Evolutionary conservation across 805 yeast genomes (phyloP).

Genomic region (Clavispora asparagi): DNA sequence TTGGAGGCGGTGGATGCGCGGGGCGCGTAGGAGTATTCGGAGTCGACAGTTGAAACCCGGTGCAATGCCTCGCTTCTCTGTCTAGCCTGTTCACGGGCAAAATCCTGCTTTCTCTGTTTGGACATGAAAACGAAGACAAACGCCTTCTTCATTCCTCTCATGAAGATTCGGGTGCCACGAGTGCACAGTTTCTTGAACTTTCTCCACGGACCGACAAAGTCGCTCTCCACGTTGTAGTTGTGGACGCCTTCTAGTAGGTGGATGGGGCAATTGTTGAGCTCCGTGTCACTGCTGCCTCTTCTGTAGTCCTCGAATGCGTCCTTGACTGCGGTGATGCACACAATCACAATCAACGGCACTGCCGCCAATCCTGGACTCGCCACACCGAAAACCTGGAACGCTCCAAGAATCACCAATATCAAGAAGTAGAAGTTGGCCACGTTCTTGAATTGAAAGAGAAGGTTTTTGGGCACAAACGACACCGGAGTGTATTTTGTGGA

Average conservation of each 20-base stretch:
- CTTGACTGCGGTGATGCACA: constrained; percentile 65
- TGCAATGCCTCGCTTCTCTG: constrained; percentile 26
- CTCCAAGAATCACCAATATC: constrained; percentile 73
- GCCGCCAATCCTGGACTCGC: constrained; percentile 70
- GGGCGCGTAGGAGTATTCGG: constrained; percentile 21
- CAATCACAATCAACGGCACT: constrained; percentile 77
- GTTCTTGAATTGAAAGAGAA: constrained; percentile 64
- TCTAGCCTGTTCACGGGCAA: constrained; percentile 19
- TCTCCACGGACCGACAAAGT: constrained; percentile 60
- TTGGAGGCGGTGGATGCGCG: constrained; percentile 6
- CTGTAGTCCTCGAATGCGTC: constrained; percentile 81
- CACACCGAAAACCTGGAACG: constrained; percentile 73
- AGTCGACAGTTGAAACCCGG: constrained; percentile 33
- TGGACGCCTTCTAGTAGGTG: constrained; percentile 49
- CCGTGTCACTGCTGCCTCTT: constrained; percentile 65
- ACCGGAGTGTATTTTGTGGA: constrained; percentile 94
- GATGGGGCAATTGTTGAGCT: constrained; percentile 63
- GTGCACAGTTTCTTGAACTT: constrained; percentile 57
- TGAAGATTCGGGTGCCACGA: constrained; percentile 16
- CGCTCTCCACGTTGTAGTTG: constrained; percentile 55
- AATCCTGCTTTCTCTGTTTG: constrained; percentile 20
- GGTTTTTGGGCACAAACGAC: constrained; percentile 80
- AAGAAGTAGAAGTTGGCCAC: constrained; percentile 89
- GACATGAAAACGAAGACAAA: constrained; percentile 22
- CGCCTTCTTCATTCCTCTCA: constrained; percentile 17